Evolutionary conservation across 805 yeast species (phyloP).

Genomic region (Kodamaea neixiangensis): DNA sequence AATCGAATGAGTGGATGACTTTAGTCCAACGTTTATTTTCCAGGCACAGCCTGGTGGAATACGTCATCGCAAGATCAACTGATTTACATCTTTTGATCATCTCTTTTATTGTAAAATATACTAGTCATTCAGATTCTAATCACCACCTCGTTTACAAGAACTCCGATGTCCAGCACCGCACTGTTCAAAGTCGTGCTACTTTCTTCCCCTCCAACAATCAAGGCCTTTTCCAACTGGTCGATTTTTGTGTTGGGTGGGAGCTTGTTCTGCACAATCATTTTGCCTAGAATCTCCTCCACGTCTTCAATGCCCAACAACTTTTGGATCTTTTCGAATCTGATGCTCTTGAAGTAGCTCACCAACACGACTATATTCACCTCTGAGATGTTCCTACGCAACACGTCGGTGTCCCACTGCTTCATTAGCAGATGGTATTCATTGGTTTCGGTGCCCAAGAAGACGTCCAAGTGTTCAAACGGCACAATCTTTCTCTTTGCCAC

Average conservation of each 20-base stretch:
- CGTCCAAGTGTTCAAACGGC: conserved; percentile 16
- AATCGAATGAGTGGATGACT: background rate
- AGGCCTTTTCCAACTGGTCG: conserved; percentile 31
- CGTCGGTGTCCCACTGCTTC: background rate
- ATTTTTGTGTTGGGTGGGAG: conserved; percentile 31
- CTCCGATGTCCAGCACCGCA: conserved; percentile 31
- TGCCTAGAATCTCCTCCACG: conserved; percentile 29
- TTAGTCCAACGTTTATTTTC: background rate
- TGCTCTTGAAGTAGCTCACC: conserved; percentile 30
- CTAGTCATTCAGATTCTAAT: background rate
- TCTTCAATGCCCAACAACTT: conserved; percentile 21
- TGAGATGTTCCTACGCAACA: conserved; percentile 20
- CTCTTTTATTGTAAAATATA: background rate
- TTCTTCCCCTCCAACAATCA: conserved; percentile 25
- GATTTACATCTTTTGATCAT: background rate
- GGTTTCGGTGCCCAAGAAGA: conserved; percentile 13
- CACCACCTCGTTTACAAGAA: conserved; percentile 23
- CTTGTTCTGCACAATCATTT: conserved; percentile 38
- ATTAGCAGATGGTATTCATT: conserved; percentile 11
- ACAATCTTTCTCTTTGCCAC: conserved; percentile 16
- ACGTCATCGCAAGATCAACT: background rate
- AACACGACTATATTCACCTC: conserved; percentile 36
- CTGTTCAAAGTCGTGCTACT: conserved; percentile 18
- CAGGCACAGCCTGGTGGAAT: background rate
- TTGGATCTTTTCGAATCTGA: conserved; percentile 22